Conservation (phyloP, 208 protist genomes). For the Trypanosoma lewisi region DNA sequence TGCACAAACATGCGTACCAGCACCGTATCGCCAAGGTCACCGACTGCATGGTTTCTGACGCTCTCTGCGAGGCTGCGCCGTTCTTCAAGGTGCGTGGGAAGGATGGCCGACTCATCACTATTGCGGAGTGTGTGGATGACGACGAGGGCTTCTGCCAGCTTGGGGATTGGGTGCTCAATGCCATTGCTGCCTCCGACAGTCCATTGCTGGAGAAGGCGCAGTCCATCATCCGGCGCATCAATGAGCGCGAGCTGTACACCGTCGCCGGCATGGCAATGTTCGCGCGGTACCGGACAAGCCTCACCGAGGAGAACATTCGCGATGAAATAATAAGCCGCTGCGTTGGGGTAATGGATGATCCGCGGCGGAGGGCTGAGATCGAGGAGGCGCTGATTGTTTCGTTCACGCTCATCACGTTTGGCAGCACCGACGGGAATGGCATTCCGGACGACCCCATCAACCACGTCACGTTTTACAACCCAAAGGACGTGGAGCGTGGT, state of each 20-base stretch:
- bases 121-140: slow-evolving; percentile 37
- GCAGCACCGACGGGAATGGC: slow-evolving; percentile 41
- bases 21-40: slow-evolving; percentile 68
- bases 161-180: slow-evolving; percentile 47
- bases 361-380: slow-evolving; percentile 1
- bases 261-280: slow-evolving; percentile 47
- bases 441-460: slow-evolving; percentile 69
- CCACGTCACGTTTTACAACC: slow-evolving; percentile 68
- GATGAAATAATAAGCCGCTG: slow-evolving; percentile 25
- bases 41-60: slow-evolving; percentile 79
- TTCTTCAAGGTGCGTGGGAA: slow-evolving; percentile 27
- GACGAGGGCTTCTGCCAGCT: slow-evolving; percentile 35
- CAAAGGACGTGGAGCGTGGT: slow-evolving; percentile 37
- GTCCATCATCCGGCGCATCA: slow-evolving; percentile 62
- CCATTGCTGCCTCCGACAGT: slow-evolving; percentile 46
- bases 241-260: slow-evolving; percentile 70
- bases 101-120: slow-evolving; percentile 12
- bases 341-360: neutral
- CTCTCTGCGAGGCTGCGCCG: slow-evolving; percentile 48
- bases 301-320: slow-evolving; percentile 27
- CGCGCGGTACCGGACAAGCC: slow-evolving; percentile 4
- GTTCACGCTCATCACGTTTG: slow-evolving; percentile 67
- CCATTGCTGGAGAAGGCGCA: slow-evolving; percentile 43
- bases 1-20: slow-evolving; percentile 87
- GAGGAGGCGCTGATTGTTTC: slow-evolving; percentile 34